These are phyloP conservation scores for Termitomyces sp. DNA, from an alignment of 768 basidiomycete genomes.

Conservation along the genomic window DNA sequence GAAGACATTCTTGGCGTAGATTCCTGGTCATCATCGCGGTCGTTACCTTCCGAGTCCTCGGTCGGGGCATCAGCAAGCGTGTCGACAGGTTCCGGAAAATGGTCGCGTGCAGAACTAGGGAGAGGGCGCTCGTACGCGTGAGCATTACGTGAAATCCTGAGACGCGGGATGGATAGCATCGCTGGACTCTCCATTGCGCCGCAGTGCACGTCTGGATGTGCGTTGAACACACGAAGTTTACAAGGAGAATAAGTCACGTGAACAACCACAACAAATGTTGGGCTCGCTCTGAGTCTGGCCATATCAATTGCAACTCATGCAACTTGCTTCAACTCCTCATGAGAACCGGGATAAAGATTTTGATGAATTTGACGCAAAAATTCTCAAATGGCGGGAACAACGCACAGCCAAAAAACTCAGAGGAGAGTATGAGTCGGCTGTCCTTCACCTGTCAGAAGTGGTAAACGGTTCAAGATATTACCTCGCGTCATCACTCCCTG, in stretches of 20 bases:
- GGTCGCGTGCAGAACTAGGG: conserved; percentile 31
- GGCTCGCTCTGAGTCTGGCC: neutral
- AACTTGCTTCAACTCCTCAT: conserved; percentile 51
- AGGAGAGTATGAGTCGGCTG: conserved; percentile 77
- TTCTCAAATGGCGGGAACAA: conserved; percentile 71
- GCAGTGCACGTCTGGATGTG: neutral
- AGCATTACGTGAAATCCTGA: conserved; percentile 30
- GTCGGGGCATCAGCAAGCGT: conserved; percentile 21
- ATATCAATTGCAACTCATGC: conserved; percentile 1
- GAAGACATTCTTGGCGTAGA: conserved; percentile 36
- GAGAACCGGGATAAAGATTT: conserved; percentile 58
- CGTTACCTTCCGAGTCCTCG: conserved; percentile 23
- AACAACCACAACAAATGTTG: neutral
- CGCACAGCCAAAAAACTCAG: conserved; percentile 63
- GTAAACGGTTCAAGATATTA: conserved; percentile 13
- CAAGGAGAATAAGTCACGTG: neutral
- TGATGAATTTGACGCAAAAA: conserved; percentile 46
- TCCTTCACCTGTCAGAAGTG: conserved; percentile 54
- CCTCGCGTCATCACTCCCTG: neutral
- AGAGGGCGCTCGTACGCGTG: conserved; percentile 23
- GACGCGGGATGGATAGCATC: conserved; percentile 28
- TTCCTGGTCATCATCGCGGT: conserved; percentile 34
- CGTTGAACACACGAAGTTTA: neutral
- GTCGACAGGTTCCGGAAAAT: conserved; percentile 30
- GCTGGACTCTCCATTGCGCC: conserved; percentile 26